These are phyloP conservation scores for Paragyromitra xinjiangensis DNA, from an alignment of 495 filamentous ascomycete genomes.

Conservation along the genomic window DNA sequence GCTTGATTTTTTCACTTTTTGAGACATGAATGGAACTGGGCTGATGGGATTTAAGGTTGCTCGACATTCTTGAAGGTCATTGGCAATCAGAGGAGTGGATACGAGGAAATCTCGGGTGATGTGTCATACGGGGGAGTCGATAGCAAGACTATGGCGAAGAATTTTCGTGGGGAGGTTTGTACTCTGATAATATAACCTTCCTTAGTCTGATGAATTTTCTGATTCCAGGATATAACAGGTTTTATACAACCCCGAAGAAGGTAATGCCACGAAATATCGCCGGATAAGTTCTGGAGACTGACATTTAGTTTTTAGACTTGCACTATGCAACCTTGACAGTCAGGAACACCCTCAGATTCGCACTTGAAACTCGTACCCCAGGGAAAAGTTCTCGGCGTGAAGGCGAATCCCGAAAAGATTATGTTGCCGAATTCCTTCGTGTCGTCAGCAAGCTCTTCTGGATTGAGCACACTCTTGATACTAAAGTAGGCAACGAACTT, in stretches of 20 bases:
- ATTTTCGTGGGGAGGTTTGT: conserved; percentile 67
- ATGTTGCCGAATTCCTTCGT: conserved; percentile 72
- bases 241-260: conserved; percentile 58
- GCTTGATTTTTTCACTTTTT: background rate
- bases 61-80: conserved; percentile 76
- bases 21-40: background rate
- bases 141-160: conserved; percentile 68
- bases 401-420: conserved; percentile 70
- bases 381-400: conserved; percentile 68
- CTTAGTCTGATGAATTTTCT: background rate
- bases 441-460: conserved; percentile 81
- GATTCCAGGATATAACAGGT: conserved; percentile 32
- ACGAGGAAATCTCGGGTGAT: conserved; percentile 69
- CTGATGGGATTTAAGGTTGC: conserved; percentile 60
- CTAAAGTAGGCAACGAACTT: conserved; percentile 73
- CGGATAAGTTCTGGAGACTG: conserved; percentile 8
- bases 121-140: conserved; percentile 72
- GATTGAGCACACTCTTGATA: conserved; percentile 74
- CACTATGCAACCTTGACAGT: conserved; percentile 80
- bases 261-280: conserved; percentile 26
- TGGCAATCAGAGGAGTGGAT: conserved; percentile 72
- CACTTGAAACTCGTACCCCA: conserved; percentile 73
- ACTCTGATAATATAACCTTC: conserved; percentile 40
- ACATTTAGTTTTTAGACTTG: conserved; percentile 63
- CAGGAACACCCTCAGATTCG: conserved; percentile 74